Percentiles rank a stretch among this genome's conserved stretches.
Conservation (phyloP, 169 alveolate genomes). For the Eimeria praecox region DNA sequence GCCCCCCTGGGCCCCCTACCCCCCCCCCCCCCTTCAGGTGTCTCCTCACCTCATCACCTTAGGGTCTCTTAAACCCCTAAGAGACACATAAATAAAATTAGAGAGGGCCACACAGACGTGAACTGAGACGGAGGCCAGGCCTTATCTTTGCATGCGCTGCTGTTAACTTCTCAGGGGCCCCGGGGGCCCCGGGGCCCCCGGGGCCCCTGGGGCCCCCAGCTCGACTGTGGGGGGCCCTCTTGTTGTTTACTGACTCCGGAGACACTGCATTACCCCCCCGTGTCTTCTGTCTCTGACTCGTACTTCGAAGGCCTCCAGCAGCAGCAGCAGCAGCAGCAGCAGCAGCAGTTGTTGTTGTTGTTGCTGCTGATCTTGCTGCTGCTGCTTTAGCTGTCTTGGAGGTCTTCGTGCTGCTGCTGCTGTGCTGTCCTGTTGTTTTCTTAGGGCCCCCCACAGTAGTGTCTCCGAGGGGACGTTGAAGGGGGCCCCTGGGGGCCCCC, state of each 20-base stretch:
- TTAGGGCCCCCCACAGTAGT: neutral
- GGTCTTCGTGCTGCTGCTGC: neutral
- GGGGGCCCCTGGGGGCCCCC: slow-evolving; percentile 12
- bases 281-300: neutral
- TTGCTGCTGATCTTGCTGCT: neutral
- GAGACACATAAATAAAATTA: no score
- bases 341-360: neutral
- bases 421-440: neutral
- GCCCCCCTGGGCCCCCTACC: no score
- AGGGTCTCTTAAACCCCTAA: no score
- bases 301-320: neutral
- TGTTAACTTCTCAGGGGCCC: neutral
- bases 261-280: neutral
- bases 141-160: neutral
- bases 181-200: neutral
- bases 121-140: neutral
- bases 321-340: neutral
- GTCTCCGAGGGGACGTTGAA: neutral
- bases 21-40: no score
- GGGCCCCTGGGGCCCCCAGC: neutral
- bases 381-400: neutral
- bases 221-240: neutral
- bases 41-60: no score
- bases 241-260: neutral
- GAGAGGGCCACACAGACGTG: neutral